A percentile compares a stretch with the other conserved stretches of the same genome.
These are phyloP conservation scores for Fusarium poae DNA, from an alignment of 2,329 filamentous ascomycete species.

Conservation along the genomic window DNA sequence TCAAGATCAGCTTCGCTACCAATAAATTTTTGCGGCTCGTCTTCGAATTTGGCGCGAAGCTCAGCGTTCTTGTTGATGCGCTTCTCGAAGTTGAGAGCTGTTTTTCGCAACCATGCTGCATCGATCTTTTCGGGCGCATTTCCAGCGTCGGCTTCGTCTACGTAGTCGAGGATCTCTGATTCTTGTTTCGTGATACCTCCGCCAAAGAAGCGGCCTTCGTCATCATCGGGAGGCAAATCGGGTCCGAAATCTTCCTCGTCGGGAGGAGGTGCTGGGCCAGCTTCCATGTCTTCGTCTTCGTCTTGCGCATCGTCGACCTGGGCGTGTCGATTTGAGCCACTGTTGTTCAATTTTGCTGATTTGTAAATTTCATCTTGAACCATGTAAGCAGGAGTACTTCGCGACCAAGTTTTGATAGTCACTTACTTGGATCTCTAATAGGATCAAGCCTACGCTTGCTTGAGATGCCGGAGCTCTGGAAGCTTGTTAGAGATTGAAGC, in stretches of 20 bases:
- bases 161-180: constrained; percentile 86
- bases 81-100: constrained; percentile 87
- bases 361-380: constrained; percentile 73
- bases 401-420: not conserved
- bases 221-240: constrained; percentile 65
- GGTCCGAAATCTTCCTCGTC: constrained; percentile 65
- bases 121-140: constrained; percentile 81
- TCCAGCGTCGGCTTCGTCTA: constrained; percentile 68
- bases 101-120: constrained; percentile 82
- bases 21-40: constrained; percentile 86
- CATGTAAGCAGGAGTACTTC: constrained; percentile 6
- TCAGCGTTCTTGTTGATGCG: constrained; percentile 92
- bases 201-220: constrained; percentile 96
- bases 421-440: constrained; percentile 72
- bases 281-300: constrained; percentile 66
- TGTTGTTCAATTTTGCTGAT: constrained; percentile 65
- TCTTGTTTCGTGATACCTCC: constrained; percentile 87
- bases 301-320: constrained; percentile 60
- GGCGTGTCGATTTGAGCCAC: constrained; percentile 60
- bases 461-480: constrained; percentile 56
- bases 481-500: constrained; percentile 31
- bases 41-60: constrained; percentile 85
- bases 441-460: constrained; percentile 75
- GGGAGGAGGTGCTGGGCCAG: constrained; percentile 61
- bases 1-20: constrained; percentile 90